These are phyloP conservation scores for Bertia moriformis DNA, from an alignment of 2,329 filamentous ascomycete species.

Conservation along the genomic window DNA sequence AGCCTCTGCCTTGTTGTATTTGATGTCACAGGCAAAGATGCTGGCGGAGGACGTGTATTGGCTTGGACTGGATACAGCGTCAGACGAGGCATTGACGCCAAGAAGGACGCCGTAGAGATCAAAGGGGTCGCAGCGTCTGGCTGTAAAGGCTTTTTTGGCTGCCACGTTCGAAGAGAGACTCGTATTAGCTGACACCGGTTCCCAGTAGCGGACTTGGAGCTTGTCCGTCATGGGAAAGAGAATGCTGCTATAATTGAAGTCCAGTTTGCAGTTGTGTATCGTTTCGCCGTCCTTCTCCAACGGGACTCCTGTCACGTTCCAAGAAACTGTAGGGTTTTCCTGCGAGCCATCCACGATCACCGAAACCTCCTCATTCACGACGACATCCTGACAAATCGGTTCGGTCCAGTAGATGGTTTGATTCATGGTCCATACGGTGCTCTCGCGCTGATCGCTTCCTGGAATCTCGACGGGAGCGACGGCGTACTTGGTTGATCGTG, in stretches of 20 bases:
- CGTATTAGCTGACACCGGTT: not conserved
- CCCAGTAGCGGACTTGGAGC: not conserved
- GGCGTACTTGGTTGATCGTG: not conserved
- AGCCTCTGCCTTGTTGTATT: not conserved
- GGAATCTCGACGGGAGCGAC: conserved; percentile 1
- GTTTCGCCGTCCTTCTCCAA: not conserved
- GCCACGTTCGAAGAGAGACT: too few relatives aligned
- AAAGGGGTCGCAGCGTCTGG: not conserved
- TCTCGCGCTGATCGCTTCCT: not conserved
- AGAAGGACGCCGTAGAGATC: not conserved
- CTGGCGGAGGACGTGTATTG: not conserved
- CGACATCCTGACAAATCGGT: not conserved
- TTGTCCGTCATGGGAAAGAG: not conserved
- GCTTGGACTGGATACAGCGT: not conserved
- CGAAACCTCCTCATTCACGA: not conserved
- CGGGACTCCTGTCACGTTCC: not conserved
- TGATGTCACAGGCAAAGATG: not conserved
- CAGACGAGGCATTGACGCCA: not conserved
- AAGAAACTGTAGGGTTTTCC: not conserved
- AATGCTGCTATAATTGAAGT: not conserved
- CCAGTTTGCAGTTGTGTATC: not conserved
- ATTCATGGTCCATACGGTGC: not conserved
- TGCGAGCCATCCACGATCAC: not conserved
- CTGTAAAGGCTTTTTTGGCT: not conserved
- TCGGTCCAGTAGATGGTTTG: not conserved